Evolutionary conservation across 768 basidiomycete species (phyloP).

Genomic region (Hypholoma fasciculare): DNA sequence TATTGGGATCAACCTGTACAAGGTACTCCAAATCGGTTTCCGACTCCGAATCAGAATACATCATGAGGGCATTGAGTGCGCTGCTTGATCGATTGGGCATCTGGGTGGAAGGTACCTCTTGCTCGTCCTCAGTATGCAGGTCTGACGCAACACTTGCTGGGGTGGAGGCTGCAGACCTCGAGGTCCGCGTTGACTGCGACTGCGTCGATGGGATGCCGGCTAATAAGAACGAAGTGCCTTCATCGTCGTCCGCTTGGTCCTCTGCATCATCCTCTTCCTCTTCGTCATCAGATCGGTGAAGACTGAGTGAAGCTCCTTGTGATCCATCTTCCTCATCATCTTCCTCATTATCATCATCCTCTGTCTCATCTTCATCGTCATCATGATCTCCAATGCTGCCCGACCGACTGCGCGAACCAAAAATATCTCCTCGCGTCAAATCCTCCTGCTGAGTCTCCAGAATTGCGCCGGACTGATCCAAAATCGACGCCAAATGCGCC

Average conservation of each 20-base stretch:
- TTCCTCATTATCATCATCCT: constrained; percentile 34
- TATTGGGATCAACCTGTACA: neutral
- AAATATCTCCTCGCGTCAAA: constrained; percentile 50
- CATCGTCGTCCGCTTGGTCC: constrained; percentile 21
- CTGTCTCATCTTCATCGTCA: constrained; percentile 21
- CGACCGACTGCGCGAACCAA: constrained; percentile 55
- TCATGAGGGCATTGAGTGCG: neutral
- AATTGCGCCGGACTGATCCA: constrained; percentile 86
- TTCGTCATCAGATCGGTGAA: neutral
- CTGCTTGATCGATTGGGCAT: constrained; percentile 1
- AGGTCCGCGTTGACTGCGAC: neutral
- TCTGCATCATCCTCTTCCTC: constrained; percentile 1
- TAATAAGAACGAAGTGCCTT: constrained; percentile 12
- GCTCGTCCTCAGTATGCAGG: neutral
- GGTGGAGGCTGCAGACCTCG: constrained; percentile 12
- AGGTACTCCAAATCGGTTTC: neutral
- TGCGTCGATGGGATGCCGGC: neutral
- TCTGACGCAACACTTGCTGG: constrained; percentile 2
- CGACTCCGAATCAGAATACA: constrained; percentile 7
- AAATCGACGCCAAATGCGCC: constrained; percentile 85
- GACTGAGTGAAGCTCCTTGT: no score
- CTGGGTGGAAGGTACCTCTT: constrained; percentile 7
- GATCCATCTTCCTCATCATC: constrained; percentile 20
- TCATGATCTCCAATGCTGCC: constrained; percentile 41
- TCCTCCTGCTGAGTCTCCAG: constrained; percentile 82